Evolutionary conservation across 1,139 yeast species (phyloP).

Genomic region (Pichia sp.): DNA sequence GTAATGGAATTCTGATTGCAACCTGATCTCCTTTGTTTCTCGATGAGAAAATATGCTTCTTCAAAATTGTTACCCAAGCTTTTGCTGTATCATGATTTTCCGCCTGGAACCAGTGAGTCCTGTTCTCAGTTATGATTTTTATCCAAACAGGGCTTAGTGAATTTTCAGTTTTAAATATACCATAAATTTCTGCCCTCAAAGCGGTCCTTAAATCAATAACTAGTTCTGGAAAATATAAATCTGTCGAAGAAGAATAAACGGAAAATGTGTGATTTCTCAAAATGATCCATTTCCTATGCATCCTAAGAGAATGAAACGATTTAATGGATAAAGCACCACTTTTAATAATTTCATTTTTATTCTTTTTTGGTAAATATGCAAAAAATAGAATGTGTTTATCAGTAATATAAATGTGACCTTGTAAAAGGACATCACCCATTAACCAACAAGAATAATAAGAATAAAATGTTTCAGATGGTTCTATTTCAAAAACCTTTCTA

Average conservation of each 20-base stretch:
- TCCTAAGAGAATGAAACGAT: slow-evolving; percentile 27
- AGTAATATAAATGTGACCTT: slow-evolving; percentile 80
- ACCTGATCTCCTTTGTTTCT: slow-evolving; percentile 69
- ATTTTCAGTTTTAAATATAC: slow-evolving; percentile 12
- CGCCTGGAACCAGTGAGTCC: slow-evolving; percentile 61
- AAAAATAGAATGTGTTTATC: slow-evolving; percentile 59
- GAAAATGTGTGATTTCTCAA: slow-evolving; percentile 64
- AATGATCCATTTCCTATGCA: slow-evolving; percentile 68
- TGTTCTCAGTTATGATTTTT: slow-evolving; percentile 49
- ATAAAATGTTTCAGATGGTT: slow-evolving; percentile 45
- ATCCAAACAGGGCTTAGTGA: slow-evolving; percentile 40
- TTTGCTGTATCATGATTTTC: slow-evolving; percentile 70
- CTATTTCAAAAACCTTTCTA: slow-evolving; percentile 34
- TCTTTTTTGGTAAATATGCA: slow-evolving; percentile 70
- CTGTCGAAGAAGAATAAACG: slow-evolving; percentile 65
- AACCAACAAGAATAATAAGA: slow-evolving; percentile 73
- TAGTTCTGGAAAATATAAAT: slow-evolving; percentile 72
- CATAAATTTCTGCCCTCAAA: slow-evolving; percentile 49
- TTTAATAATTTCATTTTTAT: slow-evolving; percentile 46
- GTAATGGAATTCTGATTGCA: slow-evolving; percentile 68
- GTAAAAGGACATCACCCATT: slow-evolving; percentile 71
- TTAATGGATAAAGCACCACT: slow-evolving; percentile 39
- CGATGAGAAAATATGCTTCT: slow-evolving; percentile 70
- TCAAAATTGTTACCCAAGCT: slow-evolving; percentile 71
- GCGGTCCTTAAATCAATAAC: slow-evolving; percentile 73